These are phyloP conservation scores for Paxillus involutus DNA, from an alignment of 768 basidiomycete genomes.

Conservation along the genomic window DNA sequence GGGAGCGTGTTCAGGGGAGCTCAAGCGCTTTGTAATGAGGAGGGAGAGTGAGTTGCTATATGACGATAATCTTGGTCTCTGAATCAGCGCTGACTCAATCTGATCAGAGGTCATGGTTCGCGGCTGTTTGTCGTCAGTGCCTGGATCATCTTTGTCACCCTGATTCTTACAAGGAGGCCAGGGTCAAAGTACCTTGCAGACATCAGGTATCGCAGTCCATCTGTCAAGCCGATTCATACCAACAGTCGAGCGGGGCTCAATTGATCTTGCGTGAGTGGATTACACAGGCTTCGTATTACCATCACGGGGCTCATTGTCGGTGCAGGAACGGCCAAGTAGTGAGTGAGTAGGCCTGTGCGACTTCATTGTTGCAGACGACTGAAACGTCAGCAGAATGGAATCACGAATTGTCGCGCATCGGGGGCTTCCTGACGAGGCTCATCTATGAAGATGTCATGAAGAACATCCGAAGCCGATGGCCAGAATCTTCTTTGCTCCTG, in stretches of 20 bases:
- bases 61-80: neutral
- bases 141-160: neutral
- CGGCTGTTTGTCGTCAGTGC: constrained; percentile 75
- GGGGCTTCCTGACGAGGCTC: constrained; percentile 77
- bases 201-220: constrained; percentile 71
- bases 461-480: constrained; percentile 41
- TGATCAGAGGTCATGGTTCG: constrained; percentile 45
- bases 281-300: neutral
- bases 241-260: constrained; percentile 91
- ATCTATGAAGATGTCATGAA: constrained; percentile 83
- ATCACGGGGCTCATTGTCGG: neutral
- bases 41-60: constrained; percentile 57
- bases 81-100: constrained; percentile 32
- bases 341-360: constrained; percentile 39
- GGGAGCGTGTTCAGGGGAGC: constrained; percentile 63
- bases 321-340: constrained; percentile 81
- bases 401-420: constrained; percentile 77
- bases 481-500: neutral
- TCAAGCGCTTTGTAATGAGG: constrained; percentile 76
- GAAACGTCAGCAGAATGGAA: constrained; percentile 69
- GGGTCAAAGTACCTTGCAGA: constrained; percentile 90
- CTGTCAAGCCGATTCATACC: constrained; percentile 86
- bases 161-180: constrained; percentile 23
- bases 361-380: neutral
- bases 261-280: constrained; percentile 73